These are phyloP conservation scores for Fragaria iinumae DNA, from an alignment of 306 rosid species.

Conservation along the genomic window DNA sequence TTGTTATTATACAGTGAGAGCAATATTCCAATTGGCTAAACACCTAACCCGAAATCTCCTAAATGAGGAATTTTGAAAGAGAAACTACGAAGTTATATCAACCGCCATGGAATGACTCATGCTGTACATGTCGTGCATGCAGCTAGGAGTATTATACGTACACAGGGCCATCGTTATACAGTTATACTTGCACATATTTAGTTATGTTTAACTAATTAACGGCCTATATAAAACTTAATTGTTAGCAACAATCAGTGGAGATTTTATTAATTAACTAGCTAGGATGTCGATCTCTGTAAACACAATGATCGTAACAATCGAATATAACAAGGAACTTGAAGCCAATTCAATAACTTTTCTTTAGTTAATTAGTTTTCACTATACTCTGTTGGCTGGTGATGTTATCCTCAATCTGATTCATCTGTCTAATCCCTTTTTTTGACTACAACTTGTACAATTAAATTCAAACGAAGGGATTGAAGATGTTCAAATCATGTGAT, in stretches of 20 bases:
- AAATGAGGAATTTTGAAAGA: too few species aligned
- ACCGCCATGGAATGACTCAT: too few species aligned
- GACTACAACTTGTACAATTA: constrained; percentile 24
- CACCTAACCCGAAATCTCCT: too few species aligned
- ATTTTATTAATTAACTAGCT: neutral
- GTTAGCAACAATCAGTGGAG: neutral
- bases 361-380: neutral
- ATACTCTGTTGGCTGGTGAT: neutral
- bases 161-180: too few species aligned
- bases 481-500: neutral
- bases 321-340: neutral
- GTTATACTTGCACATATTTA: too few species aligned
- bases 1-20: too few species aligned
- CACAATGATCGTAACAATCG: neutral
- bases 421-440: neutral
- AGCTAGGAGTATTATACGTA: too few species aligned
- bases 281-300: neutral
- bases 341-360: neutral
- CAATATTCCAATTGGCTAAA: too few species aligned
- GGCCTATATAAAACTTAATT: neutral
- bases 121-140: too few species aligned
- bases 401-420: neutral
- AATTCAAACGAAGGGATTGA: neutral
- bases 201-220: neutral
- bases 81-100: too few species aligned